Evolutionary conservation across 345 rosid genomes (phyloP).

Genomic region (Pistacia integerrima): DNA sequence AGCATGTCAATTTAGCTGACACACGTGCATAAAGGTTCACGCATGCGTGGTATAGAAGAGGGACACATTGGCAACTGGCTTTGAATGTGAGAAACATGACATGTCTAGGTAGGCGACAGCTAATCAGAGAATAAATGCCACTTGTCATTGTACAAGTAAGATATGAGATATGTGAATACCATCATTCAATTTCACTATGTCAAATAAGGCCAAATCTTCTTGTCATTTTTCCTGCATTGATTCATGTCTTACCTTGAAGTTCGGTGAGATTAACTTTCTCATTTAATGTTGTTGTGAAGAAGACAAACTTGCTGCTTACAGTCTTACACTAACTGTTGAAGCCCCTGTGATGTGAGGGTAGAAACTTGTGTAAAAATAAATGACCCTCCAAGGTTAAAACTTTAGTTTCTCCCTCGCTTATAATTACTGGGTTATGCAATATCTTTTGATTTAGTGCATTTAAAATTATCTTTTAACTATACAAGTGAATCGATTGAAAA

Average conservation of each 20-base stretch:
- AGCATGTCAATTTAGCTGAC: background rate
- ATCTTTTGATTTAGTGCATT: too few relatives aligned
- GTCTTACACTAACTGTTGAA: background rate
- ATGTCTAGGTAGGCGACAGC: background rate
- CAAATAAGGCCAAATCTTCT: background rate
- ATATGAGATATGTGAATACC: background rate
- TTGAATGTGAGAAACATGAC: background rate
- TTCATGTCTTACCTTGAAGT: background rate
- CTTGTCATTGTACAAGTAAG: slow-evolving; percentile 3
- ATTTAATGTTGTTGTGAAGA: background rate
- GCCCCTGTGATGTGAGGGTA: background rate
- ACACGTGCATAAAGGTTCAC: background rate
- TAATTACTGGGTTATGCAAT: too few relatives aligned
- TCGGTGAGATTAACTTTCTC: slow-evolving; percentile 4
- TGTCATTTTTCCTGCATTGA: background rate
- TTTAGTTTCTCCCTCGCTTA: background rate
- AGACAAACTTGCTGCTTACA: background rate
- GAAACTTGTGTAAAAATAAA: background rate
- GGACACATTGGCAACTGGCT: background rate
- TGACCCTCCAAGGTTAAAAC: background rate
- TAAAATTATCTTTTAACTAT: too few relatives aligned
- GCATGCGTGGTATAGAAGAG: background rate
- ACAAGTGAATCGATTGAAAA: too few relatives aligned
- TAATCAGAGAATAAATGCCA: background rate
- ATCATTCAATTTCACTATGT: background rate